A percentile compares a stretch with the other conserved stretches of the same genome.
These are phyloP conservation scores for Magnusiomyces suaveolens DNA, from an alignment of 1,139 yeast genomes.

Conservation along the genomic window DNA sequence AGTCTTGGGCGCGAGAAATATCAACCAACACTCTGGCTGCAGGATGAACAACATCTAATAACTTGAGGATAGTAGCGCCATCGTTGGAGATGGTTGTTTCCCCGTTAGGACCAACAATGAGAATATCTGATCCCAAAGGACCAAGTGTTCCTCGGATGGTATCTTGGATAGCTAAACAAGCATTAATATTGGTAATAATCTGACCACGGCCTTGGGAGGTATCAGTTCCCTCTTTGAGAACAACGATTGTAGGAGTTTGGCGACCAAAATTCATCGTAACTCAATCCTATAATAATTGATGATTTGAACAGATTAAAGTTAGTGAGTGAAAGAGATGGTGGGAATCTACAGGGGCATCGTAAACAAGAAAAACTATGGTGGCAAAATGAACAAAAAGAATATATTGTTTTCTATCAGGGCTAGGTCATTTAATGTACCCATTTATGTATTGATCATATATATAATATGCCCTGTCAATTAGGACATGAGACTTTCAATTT, in stretches of 20 bases:
- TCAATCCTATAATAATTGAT: no score
- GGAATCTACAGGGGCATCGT: no score
- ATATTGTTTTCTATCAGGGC: background rate
- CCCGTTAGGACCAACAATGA: conserved; percentile 73
- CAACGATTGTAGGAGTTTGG: conserved; percentile 95
- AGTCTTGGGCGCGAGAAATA: conserved; percentile 92
- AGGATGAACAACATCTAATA: conserved; percentile 93
- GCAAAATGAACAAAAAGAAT: background rate
- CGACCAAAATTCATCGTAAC: conserved; percentile 75
- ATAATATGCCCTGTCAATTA: background rate
- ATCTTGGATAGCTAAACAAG: conserved; percentile 94
- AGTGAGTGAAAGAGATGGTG: no score
- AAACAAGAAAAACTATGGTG: background rate
- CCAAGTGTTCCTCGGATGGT: conserved; percentile 92
- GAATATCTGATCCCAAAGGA: conserved; percentile 92
- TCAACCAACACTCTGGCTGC: conserved; percentile 95
- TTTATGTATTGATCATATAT: no score
- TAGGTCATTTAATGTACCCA: background rate
- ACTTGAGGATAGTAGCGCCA: conserved; percentile 90
- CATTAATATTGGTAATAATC: conserved; percentile 87
- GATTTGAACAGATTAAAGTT: no score
- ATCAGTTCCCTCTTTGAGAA: conserved; percentile 94
- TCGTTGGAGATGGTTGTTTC: conserved; percentile 93
- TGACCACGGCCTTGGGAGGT: conserved; percentile 95
- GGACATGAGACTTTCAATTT: conserved; percentile 17